Evolutionary conservation across 805 yeast genomes (phyloP), one percentile per base, ranked within the genome.

Genomic region (Monosporozyma aerobia): DNA sequence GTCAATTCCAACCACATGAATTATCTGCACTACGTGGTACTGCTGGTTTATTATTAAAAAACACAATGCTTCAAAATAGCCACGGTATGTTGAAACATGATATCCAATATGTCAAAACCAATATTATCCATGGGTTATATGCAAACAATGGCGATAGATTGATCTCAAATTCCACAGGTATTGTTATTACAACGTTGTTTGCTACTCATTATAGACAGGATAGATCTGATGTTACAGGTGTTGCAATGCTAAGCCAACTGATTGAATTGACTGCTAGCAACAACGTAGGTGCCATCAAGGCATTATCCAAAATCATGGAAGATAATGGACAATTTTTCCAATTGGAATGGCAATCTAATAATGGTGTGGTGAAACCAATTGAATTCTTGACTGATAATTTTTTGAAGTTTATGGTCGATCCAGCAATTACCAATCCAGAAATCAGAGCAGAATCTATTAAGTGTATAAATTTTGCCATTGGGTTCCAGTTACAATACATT

Each of bases 151-250:
- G 55, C 5, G 61, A 59, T 49, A 39, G 52, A 19, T 71, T 87
- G 58, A 86, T 92, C 30, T 78, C 96, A 55, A 89, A 87, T 63
- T 87, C 92, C 55, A 84, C 97, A 5, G 97, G 97, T 41, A 90
- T 84, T 62, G 96, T 90, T 49, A 82, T 92, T 50, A 87, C 97
- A 2, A 77, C 96, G 0, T 69, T 94, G 32, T 85, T 90, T 59
- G 75, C 85, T 2, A 73, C 80, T 9, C 69, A 69, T 52, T 69
- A 63, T 54, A 62, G 70, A 52, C 66, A 64, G 44, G 63, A 68
- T 51, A 59, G 72, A 46, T 63, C 64, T n/a, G 72, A 69, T 56
- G 62, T 65, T 10, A 76, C 79, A 45, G 95, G 96, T 1, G 73
- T 86, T 44, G 71, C 74, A 27, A 74, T 85, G 30, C 69, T 92